Conservation (phyloP, 495 filamentous ascomycete species). For the Gamarada debralockiae region DNA sequence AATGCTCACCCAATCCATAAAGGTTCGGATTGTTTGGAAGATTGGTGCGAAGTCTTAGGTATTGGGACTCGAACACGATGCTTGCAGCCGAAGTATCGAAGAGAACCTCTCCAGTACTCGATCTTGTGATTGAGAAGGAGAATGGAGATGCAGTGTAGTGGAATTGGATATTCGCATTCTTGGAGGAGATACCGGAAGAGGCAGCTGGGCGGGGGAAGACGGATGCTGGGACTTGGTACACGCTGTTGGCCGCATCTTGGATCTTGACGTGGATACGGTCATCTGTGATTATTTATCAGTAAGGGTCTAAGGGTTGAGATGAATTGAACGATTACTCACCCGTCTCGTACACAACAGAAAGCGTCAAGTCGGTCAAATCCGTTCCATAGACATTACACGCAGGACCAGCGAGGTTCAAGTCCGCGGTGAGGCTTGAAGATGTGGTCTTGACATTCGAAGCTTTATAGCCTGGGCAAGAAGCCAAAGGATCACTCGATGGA, state of each 20-base stretch:
- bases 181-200: constrained; percentile 12
- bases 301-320: background rate
- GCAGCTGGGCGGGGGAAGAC: constrained; percentile 60
- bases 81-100: constrained; percentile 70
- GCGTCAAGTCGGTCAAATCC: constrained; percentile 60
- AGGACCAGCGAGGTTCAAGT: constrained; percentile 61
- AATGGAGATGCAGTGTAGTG: constrained; percentile 65
- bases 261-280: constrained; percentile 80
- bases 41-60: constrained; percentile 64
- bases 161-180: constrained; percentile 55
- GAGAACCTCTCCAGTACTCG: constrained; percentile 61
- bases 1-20: constrained; percentile 80
- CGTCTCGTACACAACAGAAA: constrained; percentile 73
- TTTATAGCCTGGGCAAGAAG: constrained; percentile 66
- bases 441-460: constrained; percentile 58
- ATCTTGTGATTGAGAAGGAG: constrained; percentile 67
- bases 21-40: constrained; percentile 65
- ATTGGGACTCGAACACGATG: constrained; percentile 78
- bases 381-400: constrained; percentile 69
- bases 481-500: constrained; percentile 15
- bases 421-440: constrained; percentile 52
- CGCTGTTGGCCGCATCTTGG: constrained; percentile 65
- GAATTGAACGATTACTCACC: constrained; percentile 42
- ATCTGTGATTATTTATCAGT: constrained; percentile 41
- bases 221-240: constrained; percentile 75